A percentile compares a stretch with the other conserved stretches of the same genome.
phyloP scores from a whole-genome alignment of 139 green algal genomes.

The Ostreobium quekettii region DNA sequence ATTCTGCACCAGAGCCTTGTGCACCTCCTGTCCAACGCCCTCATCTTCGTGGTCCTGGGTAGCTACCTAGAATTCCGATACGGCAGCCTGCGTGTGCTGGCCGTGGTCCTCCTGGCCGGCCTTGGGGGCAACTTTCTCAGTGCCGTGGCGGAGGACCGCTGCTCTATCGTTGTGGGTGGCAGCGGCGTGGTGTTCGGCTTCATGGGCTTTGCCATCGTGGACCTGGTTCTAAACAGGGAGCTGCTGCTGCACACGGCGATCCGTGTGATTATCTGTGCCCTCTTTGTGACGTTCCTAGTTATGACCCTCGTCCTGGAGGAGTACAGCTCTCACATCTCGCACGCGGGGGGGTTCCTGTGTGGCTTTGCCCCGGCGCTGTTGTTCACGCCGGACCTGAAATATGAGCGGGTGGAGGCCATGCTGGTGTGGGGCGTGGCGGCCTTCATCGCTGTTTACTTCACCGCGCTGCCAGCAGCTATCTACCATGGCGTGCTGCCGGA shows the following conservation, averaged over 20 bases:
- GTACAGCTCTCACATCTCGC: background rate
- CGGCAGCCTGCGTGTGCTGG: background rate
- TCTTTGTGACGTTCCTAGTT: background rate
- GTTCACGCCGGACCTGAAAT: background rate
- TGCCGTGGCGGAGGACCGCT: constrained; percentile 20
- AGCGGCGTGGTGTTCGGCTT: constrained; percentile 25
- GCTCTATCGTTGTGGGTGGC: constrained; percentile 23
- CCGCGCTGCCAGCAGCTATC: background rate
- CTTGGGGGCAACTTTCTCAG: constrained; percentile 24
- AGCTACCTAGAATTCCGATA: constrained; percentile 16
- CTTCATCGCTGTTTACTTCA: background rate
- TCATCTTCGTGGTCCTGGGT: constrained; percentile 20
- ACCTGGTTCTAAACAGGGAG: background rate
- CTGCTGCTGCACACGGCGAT: background rate
- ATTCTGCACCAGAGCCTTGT: constrained; percentile 17
- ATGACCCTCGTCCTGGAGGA: background rate
- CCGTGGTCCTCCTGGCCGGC: constrained; percentile 15
- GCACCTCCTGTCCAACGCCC: constrained; percentile 20
- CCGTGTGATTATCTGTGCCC: background rate
- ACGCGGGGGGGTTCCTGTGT: background rate
- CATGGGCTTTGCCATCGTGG: constrained; percentile 16
- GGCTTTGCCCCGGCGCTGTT: background rate
- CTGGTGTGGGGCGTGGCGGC: background rate
- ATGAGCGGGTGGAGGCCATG: background rate
- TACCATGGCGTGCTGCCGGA: background rate